Evolutionary conservation across 331 rosid genomes (phyloP).

Genomic region (Quercus phellos): DNA sequence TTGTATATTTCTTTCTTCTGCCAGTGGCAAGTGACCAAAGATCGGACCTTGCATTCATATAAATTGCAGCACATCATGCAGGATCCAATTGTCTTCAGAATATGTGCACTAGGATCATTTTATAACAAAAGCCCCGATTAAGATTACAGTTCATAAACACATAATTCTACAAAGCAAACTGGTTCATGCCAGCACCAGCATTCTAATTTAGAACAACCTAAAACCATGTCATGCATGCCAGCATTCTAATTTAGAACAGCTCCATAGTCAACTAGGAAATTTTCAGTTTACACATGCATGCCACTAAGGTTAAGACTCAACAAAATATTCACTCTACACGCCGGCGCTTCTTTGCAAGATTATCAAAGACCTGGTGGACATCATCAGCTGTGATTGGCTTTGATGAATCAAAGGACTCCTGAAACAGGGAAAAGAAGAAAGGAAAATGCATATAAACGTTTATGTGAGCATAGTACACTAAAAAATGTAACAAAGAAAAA

Average conservation of each 20-base stretch:
- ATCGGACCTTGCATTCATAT: neutral
- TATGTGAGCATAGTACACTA: neutral
- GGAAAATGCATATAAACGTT: neutral
- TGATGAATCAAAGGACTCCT: constrained; percentile 85
- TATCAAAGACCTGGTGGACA: constrained; percentile 79
- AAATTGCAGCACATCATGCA: neutral
- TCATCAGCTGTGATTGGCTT: constrained; percentile 85
- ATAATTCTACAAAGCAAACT: neutral
- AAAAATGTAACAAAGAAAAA: constrained; percentile 11
- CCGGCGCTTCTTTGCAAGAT: constrained; percentile 86
- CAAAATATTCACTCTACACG: constrained; percentile 54
- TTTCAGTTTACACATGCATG: neutral
- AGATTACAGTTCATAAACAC: constrained; percentile 8
- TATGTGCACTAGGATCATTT: neutral
- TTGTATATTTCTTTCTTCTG: neutral
- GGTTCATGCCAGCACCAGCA: constrained; percentile 10
- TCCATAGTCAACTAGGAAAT: neutral
- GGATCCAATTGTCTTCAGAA: neutral
- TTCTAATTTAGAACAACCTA: constrained; percentile 25
- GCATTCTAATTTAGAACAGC: constrained; percentile 2
- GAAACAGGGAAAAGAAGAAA: constrained; percentile 20
- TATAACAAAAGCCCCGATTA: neutral
- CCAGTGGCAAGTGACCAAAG: too few species aligned
- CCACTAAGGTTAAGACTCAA: constrained; percentile 8
- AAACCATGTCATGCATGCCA: constrained; percentile 11